Conservation (phyloP, 1,284 basidiomycete genomes). For the Mycosarcoma maydis region DNA sequence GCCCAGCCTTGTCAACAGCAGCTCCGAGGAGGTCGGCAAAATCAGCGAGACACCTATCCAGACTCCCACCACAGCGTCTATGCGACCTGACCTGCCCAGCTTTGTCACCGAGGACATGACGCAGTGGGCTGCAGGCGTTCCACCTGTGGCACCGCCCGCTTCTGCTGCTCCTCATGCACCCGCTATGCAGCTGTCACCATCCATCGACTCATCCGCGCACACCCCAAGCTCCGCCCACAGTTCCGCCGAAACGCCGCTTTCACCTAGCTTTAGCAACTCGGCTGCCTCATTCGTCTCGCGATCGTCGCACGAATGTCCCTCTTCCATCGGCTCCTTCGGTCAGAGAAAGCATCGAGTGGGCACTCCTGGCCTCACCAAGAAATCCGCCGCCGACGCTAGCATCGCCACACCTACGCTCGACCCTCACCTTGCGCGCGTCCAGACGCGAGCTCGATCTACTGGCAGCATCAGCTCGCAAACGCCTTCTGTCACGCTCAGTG, state of each 20-base stretch:
- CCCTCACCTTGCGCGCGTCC: conserved; percentile 24
- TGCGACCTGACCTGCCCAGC: conserved; percentile 1
- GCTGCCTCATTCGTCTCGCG: conserved; percentile 9
- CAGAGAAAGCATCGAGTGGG: conserved; percentile 22
- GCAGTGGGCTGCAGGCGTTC: conserved; percentile 25
- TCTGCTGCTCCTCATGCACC: conserved; percentile 5
- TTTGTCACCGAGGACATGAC: conserved; percentile 20
- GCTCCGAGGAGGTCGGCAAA: conserved; percentile 28
- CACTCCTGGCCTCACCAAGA: conserved; percentile 34
- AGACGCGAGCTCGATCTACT: conserved; percentile 14
- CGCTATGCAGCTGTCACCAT: conserved; percentile 17
- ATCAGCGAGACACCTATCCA: conserved; percentile 5
- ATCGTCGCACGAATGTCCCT: conserved; percentile 10
- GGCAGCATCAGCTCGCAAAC: conserved; percentile 34
- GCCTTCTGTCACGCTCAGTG: conserved; percentile 15
- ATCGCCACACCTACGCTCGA: conserved; percentile 18
- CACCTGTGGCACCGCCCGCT: conserved; percentile 16
- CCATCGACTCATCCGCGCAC: conserved; percentile 8
- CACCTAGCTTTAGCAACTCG: conserved; percentile 16
- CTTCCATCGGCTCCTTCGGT: conserved; percentile 16
- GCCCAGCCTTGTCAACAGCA: conserved; percentile 26
- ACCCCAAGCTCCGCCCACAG: conserved; percentile 4
- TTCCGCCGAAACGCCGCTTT: conserved; percentile 2
- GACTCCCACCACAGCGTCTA: not conserved
- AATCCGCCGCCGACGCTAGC: not conserved